Conservation (phyloP, 495 filamentous ascomycete genomes). For the Xylaria venustula region DNA sequence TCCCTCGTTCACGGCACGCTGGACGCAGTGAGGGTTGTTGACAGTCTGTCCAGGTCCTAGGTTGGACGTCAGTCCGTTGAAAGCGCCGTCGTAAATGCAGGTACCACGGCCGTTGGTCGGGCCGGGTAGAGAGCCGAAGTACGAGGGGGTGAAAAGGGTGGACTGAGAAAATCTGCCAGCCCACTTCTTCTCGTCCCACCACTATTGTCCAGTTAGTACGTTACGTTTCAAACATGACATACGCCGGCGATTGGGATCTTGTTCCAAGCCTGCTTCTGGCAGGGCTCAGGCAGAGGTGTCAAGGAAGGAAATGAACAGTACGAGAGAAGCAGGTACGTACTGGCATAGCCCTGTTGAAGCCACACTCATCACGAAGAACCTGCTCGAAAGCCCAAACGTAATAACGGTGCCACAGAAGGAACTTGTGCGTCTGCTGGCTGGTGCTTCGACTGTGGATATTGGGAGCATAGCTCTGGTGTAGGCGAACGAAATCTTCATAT, state of each 20-base stretch:
- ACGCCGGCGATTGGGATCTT: background rate
- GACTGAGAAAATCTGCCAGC: constrained; percentile 31
- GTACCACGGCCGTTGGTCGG: constrained; percentile 33
- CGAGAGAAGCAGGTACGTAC: background rate
- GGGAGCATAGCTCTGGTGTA: constrained; percentile 62
- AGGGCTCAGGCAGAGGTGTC: background rate
- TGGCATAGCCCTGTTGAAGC: constrained; percentile 50
- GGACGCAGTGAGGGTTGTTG: constrained; percentile 33
- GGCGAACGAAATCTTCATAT: constrained; percentile 65
- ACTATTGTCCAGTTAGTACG: constrained; percentile 10
- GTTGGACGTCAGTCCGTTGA: constrained; percentile 29
- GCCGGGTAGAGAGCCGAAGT: constrained; percentile 28
- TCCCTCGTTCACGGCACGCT: constrained; percentile 34
- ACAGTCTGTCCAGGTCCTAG: constrained; percentile 33
- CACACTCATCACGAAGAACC: constrained; percentile 62
- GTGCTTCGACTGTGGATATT: constrained; percentile 58
- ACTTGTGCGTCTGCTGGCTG: constrained; percentile 48
- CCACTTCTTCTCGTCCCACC: constrained; percentile 46
- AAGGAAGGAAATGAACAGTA: background rate
- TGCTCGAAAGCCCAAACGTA: constrained; percentile 61
- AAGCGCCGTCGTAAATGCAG: constrained; percentile 27
- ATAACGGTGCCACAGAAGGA: constrained; percentile 68
- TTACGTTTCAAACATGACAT: background rate
- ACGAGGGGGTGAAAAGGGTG: constrained; percentile 33
- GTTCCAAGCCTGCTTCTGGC: background rate